Base-by-base conservation (phyloP, 371 early-diverging fungal genomes). In the Zychaea mexicana region DNA sequence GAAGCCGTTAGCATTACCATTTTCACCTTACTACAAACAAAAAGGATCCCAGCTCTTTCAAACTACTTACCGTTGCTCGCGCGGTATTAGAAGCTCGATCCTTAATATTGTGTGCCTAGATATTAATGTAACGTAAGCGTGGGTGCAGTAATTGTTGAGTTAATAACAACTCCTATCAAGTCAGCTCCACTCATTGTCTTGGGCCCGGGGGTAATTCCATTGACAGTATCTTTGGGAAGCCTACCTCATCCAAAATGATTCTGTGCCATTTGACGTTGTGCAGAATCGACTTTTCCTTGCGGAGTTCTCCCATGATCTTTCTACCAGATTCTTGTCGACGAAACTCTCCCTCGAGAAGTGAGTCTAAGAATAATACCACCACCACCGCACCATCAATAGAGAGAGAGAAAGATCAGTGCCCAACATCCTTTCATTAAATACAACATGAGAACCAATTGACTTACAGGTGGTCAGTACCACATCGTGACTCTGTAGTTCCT, bases 101-200 rank as follows among this genome's bases (percentile, higher is more conserved):
- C 72, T 98, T 99, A 69, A 99, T 96, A 65, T 92, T 85, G 75
- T 99, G 99, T 1, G 98, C 98, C 74, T 77, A 45, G n/a, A n/a
- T n/a, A n/a, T n/a, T 9, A 0, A 42, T 42, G 12, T 33, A 33
- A n/a, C n/a, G n/a, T n/a, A n/a, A n/a, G n/a, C n/a, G n/a, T n/a
- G n/a, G n/a, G n/a, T n/a, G n/a, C n/a, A n/a, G n/a, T n/a, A n/a
- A n/a, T n/a, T n/a, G n/a, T n/a, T n/a, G n/a, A n/a, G n/a, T n/a
- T n/a, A n/a, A n/a, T n/a, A n/a, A n/a, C n/a, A n/a, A n/a, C n/a
- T n/a, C n/a, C 12, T 12, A 33, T 33, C 12, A 12, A 12, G 33
- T 33, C 12, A 12, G 33, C 5, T 33, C 33, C 33, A 5, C 33
- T 33, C 33, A 33, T 12, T 33, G 5, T 33, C 33, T 33, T 33